Conservation (phyloP, 257 asterid genomes). For the Solanum virginianum region DNA sequence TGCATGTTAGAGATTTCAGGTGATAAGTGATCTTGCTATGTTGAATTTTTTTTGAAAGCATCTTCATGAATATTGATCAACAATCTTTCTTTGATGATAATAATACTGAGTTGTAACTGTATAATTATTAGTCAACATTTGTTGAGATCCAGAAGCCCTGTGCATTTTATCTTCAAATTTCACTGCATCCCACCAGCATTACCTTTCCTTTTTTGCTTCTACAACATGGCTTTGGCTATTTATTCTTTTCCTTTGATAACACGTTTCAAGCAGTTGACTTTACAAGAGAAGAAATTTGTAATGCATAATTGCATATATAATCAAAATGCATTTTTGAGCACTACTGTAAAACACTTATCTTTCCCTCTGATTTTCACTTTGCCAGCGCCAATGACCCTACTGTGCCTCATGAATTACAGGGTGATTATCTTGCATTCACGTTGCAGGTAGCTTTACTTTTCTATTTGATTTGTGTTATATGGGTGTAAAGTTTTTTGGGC, state of each 20-base stretch:
- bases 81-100: not conserved
- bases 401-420: conserved; percentile 61
- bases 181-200: not conserved
- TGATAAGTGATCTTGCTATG: conserved; percentile 11
- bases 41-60: not conserved
- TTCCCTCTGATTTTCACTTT: conserved; percentile 1
- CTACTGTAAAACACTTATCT: not conserved
- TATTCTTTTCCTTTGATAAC: not conserved
- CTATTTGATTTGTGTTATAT: not conserved
- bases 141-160: not conserved
- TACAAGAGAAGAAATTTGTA: not conserved
- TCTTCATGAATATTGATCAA: not conserved
- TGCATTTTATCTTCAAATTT: not conserved
- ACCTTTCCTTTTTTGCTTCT: not conserved
- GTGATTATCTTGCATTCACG: conserved; percentile 88
- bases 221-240: not conserved
- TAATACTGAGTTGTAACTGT: not conserved
- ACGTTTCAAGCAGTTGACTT: not conserved
- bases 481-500: not conserved
- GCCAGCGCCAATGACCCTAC: conserved; percentile 66
- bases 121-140: not conserved
- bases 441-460: conserved; percentile 36
- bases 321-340: not conserved
- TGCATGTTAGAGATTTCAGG: conserved; percentile 98
- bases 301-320: not conserved